phyloP scores from a whole-genome alignment of 2,329 filamentous ascomycete genomes.

The Grosmannia huntii region DNA sequence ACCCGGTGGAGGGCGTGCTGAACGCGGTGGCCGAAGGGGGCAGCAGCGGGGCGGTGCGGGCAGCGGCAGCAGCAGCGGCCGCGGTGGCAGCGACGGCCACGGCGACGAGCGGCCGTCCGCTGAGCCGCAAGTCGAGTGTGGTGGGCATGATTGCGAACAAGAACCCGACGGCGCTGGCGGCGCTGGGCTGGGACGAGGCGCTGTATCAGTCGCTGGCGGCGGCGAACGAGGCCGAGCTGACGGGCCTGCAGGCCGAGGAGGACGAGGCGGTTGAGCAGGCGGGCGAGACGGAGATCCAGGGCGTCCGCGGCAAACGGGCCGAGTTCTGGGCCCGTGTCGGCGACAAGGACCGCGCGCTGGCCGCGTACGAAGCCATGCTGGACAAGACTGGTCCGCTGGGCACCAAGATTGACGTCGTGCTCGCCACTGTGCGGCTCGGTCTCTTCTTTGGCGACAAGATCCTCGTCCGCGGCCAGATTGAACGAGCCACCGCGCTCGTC shows the following conservation, averaged over 20 bases:
- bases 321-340: conserved; percentile 94
- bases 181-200: conserved; percentile 80
- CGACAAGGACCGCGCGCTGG: conserved; percentile 95
- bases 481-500: conserved; percentile 78
- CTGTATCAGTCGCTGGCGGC: conserved; percentile 67
- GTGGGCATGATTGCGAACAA: conserved; percentile 66
- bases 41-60: conserved; percentile 21
- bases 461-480: conserved; percentile 86
- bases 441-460: conserved; percentile 92
- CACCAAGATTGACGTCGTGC: conserved; percentile 91
- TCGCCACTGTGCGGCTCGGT: conserved; percentile 90
- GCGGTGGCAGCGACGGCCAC: neutral
- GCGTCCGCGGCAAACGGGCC: conserved; percentile 83
- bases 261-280: conserved; percentile 93
- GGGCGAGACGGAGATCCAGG: conserved; percentile 88
- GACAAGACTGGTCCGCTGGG: conserved; percentile 96
- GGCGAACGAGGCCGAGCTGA: conserved; percentile 68
- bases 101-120: conserved; percentile 31
- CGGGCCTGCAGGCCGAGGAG: conserved; percentile 69
- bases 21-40: conserved; percentile 50
- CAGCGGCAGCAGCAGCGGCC: neutral
- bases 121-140: conserved; percentile 54
- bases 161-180: conserved; percentile 49
- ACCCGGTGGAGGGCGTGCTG: conserved; percentile 69
- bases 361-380: conserved; percentile 82